phyloP scores from a whole-genome alignment of 2,329 filamentous ascomycete genomes.

The Stagonosporopsis chrysanthemi region DNA sequence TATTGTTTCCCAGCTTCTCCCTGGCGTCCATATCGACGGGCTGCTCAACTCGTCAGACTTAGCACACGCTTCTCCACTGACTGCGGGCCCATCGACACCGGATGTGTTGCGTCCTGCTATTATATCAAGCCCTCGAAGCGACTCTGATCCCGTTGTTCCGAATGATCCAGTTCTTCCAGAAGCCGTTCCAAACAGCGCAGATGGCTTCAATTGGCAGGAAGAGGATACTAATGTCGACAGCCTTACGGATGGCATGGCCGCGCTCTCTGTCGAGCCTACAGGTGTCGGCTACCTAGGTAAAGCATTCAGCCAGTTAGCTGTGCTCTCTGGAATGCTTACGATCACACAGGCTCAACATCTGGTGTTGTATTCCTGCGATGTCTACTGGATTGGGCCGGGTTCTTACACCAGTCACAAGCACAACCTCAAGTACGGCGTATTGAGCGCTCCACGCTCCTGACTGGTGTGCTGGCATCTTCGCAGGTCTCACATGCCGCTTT shows the following conservation, averaged over 20 bases:
- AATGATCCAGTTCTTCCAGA: constrained; percentile 33
- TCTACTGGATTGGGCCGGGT: constrained; percentile 37
- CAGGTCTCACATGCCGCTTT: constrained; percentile 35
- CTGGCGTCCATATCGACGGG: constrained; percentile 32
- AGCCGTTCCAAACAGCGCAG: constrained; percentile 33
- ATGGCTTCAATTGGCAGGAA: constrained; percentile 39
- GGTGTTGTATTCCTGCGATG: constrained; percentile 37
- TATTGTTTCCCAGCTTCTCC: constrained; percentile 30
- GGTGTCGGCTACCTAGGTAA: constrained; percentile 37
- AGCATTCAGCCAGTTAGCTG: not conserved
- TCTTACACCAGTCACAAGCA: constrained; percentile 32
- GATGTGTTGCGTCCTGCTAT: constrained; percentile 11
- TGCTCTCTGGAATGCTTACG: constrained; percentile 2
- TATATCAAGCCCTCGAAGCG: constrained; percentile 24
- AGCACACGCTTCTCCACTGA: constrained; percentile 12
- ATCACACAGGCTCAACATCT: constrained; percentile 29
- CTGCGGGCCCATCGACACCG: constrained; percentile 17
- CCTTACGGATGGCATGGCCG: constrained; percentile 39
- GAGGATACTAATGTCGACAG: constrained; percentile 29
- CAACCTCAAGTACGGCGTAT: constrained; percentile 16
- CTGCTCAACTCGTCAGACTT: constrained; percentile 27
- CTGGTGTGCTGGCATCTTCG: constrained; percentile 27
- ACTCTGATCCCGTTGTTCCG: constrained; percentile 11
- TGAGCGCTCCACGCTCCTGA: constrained; percentile 23
- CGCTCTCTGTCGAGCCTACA: constrained; percentile 37